phyloP scores from a whole-genome alignment of 768 basidiomycete species.

The Tricholoma furcatifolium region DNA sequence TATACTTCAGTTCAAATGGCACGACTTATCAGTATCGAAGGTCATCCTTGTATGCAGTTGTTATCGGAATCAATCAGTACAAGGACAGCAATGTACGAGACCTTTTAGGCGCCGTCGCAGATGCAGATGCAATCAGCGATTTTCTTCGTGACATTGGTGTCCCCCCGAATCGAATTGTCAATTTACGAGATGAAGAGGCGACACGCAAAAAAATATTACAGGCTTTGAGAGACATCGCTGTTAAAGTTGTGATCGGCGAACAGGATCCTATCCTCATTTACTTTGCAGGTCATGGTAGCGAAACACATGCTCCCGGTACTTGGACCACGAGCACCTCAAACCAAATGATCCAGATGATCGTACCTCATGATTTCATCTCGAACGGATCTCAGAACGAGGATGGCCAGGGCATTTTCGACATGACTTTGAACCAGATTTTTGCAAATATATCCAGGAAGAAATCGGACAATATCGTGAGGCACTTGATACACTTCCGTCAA shows the following conservation, averaged over 20 bases:
- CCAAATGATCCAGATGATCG: constrained; percentile 8
- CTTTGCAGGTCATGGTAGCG: constrained; percentile 12
- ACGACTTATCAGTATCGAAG: no score
- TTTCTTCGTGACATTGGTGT: not conserved
- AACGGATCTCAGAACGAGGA: not conserved
- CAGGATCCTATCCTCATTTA: constrained; percentile 13
- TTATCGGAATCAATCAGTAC: constrained; percentile 15
- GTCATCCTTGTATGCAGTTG: constrained; percentile 2
- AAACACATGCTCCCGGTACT: not conserved
- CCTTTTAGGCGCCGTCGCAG: not conserved
- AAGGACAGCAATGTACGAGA: not conserved
- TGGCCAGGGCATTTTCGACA: constrained; percentile 8
- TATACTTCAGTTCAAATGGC: no score
- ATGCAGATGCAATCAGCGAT: constrained; percentile 5
- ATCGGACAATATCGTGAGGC: constrained; percentile 12
- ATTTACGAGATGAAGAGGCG: not conserved
- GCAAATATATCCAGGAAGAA: not conserved
- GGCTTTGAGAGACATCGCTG: not conserved
- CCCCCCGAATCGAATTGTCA: not conserved
- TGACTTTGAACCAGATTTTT: not conserved
- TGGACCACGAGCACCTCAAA: not conserved
- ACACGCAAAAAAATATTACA: not conserved
- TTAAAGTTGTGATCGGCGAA: not conserved
- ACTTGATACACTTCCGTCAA: no score
- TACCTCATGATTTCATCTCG: constrained; percentile 4